Evolutionary conservation across 2,329 filamentous ascomycete genomes (phyloP), one percentile per base, ranked within the genome.

Genomic region (Colletotrichum nymphaeae): DNA sequence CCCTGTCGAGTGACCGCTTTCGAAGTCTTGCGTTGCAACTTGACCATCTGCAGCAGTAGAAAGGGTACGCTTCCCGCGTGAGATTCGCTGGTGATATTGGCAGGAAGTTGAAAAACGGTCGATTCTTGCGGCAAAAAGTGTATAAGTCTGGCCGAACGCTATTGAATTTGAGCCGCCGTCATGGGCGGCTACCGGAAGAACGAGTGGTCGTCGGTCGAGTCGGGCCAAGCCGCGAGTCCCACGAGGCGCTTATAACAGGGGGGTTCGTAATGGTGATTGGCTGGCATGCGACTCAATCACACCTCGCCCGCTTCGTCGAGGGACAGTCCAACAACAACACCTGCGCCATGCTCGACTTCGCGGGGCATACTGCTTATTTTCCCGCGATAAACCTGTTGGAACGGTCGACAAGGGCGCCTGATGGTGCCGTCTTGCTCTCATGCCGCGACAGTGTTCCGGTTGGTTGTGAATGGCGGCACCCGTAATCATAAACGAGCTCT

Each of bases 241-340:
- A 63, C 56, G 42, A 30, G 55, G 74, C 74, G 74, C 74, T 75
- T 74, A 75, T 59, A 66, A 11, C 58, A 64, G 66, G 63, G 26
- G 32, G 22, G 19, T n/a, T 26, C n/a, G 14, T 24, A 19, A 32
- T 58, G 52, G 63, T 75, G 74, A 75, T 75, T 75, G 72, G 74
- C 49, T 59, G 62, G 22, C 53, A 60, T 74, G 74, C 74, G 74
- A 65, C 73, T 63, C 68, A 49, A 72, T 75, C 74, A 75, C 74
- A 75, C 69, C 55, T 73, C 70, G 46, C 67, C 70, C 55, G 55
- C 46, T 32, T 42, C 32, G 52, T 49, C 8, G 22, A 67, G 26
- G 32, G 30, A 26, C 35, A 35, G 60, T 35, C 53, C 55, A 59
- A 67, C 42, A 53, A 60, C 55, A 58, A 42, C 42, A 52, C 30